Conservation (phyloP, 169 alveolate species). For the Plasmodium gaboni region DNA sequence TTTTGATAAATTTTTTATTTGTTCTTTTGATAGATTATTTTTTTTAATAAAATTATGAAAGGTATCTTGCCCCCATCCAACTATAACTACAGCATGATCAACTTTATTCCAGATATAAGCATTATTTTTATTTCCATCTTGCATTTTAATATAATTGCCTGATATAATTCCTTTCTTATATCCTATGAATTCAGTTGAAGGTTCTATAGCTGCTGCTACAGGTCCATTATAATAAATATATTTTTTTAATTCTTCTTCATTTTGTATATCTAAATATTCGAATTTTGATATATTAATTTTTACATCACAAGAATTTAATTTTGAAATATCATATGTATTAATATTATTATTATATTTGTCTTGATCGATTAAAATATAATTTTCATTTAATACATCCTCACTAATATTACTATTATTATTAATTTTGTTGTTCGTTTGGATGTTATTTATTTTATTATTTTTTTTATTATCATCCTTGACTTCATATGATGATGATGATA, state of each 20-base stretch:
- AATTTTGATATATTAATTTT: conserved; percentile 50
- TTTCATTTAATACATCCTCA: conserved; percentile 26
- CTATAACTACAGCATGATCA: conserved; percentile 76
- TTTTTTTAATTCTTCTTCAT: conserved; percentile 65
- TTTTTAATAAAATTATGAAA: conserved; percentile 28
- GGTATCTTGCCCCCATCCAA: conserved; percentile 76
- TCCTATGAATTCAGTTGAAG: conserved; percentile 20
- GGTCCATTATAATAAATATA: conserved; percentile 71
- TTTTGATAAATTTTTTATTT: background rate
- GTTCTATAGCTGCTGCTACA: conserved; percentile 75
- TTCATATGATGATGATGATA: background rate
- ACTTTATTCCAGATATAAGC: conserved; percentile 75
- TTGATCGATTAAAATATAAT: conserved; percentile 12
- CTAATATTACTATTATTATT: background rate
- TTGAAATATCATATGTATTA: background rate
- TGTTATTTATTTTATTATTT: background rate
- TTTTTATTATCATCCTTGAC: background rate
- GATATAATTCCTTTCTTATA: conserved; percentile 53
- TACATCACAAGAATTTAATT: conserved; percentile 31
- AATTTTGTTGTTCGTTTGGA: background rate
- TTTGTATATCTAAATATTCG: conserved; percentile 58
- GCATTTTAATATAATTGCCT: conserved; percentile 61
- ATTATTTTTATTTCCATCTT: conserved; percentile 53
- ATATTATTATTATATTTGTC: background rate
- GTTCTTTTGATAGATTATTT: background rate